These are phyloP conservation scores for Neodidymelliopsis sp. DNA, from an alignment of 2,329 filamentous ascomycete genomes.

Conservation along the genomic window DNA sequence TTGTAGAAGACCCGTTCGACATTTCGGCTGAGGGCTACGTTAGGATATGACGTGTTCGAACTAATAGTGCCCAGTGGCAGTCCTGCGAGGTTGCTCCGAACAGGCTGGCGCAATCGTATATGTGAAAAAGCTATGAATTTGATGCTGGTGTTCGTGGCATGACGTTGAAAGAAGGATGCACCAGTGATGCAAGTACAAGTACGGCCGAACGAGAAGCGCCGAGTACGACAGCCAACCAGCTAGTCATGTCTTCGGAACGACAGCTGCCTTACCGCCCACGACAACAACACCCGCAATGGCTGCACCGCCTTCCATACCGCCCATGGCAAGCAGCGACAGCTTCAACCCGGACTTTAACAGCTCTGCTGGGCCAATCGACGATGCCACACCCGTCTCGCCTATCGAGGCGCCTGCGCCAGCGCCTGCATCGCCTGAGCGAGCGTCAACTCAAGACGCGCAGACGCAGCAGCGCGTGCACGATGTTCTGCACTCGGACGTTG, in stretches of 20 bases:
- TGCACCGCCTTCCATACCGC: conserved; percentile 43
- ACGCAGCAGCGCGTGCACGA: conserved; percentile 56
- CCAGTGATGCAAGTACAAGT: conserved; percentile 13
- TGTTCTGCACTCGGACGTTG: conserved; percentile 63
- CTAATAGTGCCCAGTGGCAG: not conserved
- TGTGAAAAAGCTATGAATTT: conserved; percentile 1
- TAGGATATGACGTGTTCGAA: not conserved
- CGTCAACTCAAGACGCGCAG: conserved; percentile 34
- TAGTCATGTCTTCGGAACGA: conserved; percentile 12
- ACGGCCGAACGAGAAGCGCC: conserved; percentile 13
- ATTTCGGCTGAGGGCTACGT: conserved; percentile 14
- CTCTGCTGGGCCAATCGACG: conserved; percentile 24
- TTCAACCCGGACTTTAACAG: conserved; percentile 42
- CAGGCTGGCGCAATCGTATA: not conserved
- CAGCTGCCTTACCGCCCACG: conserved; percentile 18
- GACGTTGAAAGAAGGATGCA: conserved; percentile 19
- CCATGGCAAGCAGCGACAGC: conserved; percentile 42
- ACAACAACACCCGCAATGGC: conserved; percentile 34
- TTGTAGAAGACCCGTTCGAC: conserved; percentile 1
- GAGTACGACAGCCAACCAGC: conserved; percentile 16
- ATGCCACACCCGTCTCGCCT: conserved; percentile 32
- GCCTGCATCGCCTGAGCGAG: conserved; percentile 26
- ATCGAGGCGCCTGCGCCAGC: conserved; percentile 25
- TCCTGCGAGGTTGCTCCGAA: no score
- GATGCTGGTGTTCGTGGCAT: conserved; percentile 4